These are phyloP conservation scores for thale cress (Arabidopsis thaliana) DNA, from an alignment of 345 rosid species.

Conservation along the genomic window DNA sequence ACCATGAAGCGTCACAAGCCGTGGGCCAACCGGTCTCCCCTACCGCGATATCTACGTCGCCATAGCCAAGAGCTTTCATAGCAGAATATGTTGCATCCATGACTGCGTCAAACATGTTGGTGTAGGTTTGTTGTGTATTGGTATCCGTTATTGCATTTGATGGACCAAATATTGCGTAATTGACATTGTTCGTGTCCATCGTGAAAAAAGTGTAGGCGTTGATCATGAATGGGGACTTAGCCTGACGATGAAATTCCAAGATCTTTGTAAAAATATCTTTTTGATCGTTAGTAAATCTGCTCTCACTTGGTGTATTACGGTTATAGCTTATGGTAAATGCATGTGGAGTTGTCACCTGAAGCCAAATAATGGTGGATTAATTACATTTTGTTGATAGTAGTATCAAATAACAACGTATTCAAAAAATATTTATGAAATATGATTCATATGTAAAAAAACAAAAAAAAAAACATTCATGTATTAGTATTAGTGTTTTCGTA, in stretches of 20 bases:
- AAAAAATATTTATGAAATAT: not conserved
- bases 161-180: conserved; percentile 27
- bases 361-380: conserved; percentile 1
- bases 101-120: conserved; percentile 30
- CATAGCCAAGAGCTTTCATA: conserved; percentile 30
- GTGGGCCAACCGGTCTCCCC: conserved; percentile 43
- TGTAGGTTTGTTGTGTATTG: conserved; percentile 7
- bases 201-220: conserved; percentile 29
- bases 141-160: conserved; percentile 9
- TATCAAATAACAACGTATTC: not conserved
- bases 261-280: conserved; percentile 25
- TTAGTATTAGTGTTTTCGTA: not conserved
- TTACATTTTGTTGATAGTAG: not conserved
- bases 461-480: not conserved
- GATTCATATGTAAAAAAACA: not conserved
- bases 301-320: conserved; percentile 31
- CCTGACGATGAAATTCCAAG: conserved; percentile 19
- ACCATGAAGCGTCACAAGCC: conserved; percentile 25
- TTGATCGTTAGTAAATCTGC: conserved; percentile 6
- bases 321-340: not conserved
- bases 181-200: conserved; percentile 20
- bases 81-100: conserved; percentile 35
- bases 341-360: conserved; percentile 38
- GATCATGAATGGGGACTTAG: conserved; percentile 35
- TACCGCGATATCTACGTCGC: conserved; percentile 27